Percentiles rank a stretch among this genome's conserved stretches.
Conservation (phyloP, 2,329 filamentous ascomycete species). For the Venturiaceae sp. region DNA sequence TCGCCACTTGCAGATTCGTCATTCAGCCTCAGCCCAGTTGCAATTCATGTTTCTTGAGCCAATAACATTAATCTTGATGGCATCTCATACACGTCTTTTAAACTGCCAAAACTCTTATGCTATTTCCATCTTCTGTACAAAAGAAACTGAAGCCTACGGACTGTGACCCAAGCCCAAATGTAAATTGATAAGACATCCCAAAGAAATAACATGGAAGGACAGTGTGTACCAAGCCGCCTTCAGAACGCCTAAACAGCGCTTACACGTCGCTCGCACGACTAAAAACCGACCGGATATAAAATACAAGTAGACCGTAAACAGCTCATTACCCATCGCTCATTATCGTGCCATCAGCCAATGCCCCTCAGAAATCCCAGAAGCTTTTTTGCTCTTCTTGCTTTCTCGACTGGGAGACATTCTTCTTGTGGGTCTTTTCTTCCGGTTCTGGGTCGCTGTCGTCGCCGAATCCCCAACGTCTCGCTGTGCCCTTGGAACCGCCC, state of each 20-base stretch:
- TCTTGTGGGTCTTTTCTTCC: conserved; percentile 4
- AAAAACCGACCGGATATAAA: neutral
- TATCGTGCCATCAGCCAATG: neutral
- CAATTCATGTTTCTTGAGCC: neutral
- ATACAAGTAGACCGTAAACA: neutral
- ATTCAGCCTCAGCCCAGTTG: neutral
- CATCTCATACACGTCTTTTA: neutral
- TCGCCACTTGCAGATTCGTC: neutral
- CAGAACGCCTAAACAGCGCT: neutral
- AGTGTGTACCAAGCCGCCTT: neutral
- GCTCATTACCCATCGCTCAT: conserved; percentile 1
- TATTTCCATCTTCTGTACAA: neutral
- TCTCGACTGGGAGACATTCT: conserved; percentile 10
- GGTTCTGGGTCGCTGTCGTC: conserved; percentile 21
- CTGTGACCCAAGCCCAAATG: neutral
- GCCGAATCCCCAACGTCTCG: conserved; percentile 30
- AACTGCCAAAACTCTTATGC: neutral
- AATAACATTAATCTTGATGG: neutral
- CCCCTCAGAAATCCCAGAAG: conserved; percentile 21
- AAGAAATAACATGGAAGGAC: neutral
- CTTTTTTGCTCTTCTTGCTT: conserved; percentile 13
- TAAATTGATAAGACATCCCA: neutral
- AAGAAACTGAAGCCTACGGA: neutral
- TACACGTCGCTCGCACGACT: neutral
- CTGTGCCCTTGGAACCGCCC: conserved; percentile 26